Percentiles rank a stretch among this genome's conserved stretches.
Evolutionary conservation across 768 basidiomycete genomes (phyloP).

Genomic region (Kwoniella sp.): DNA sequence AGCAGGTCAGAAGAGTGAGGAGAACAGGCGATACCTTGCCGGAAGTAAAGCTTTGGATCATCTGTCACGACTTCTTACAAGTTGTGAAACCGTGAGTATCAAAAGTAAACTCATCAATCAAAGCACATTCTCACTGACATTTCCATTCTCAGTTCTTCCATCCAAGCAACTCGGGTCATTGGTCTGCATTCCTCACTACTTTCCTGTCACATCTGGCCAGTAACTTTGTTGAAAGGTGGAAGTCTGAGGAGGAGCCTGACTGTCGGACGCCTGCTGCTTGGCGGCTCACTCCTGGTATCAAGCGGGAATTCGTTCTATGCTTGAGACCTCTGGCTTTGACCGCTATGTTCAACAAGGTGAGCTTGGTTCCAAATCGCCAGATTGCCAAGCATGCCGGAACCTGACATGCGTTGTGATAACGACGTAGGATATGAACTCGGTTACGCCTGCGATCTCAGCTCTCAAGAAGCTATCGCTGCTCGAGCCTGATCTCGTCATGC

Average conservation of each 20-base stretch:
- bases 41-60: slow-evolving; percentile 85
- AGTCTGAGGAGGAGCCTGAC: slow-evolving; percentile 70
- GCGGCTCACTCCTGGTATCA: slow-evolving; percentile 75
- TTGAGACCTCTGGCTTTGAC: slow-evolving; percentile 78
- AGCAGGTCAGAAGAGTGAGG: slow-evolving; percentile 54
- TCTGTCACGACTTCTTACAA: slow-evolving; percentile 78
- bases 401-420: neutral
- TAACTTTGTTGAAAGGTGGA: slow-evolving; percentile 78
- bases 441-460: slow-evolving; percentile 74
- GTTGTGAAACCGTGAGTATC: slow-evolving; percentile 66
- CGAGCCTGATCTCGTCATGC: slow-evolving; percentile 83
- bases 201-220: slow-evolving; percentile 83
- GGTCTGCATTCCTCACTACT: slow-evolving; percentile 62
- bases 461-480: slow-evolving; percentile 79
- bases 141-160: slow-evolving; percentile 68
- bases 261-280: slow-evolving; percentile 82
- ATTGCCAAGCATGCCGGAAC: neutral
- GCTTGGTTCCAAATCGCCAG: neutral
- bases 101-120: neutral
- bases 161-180: slow-evolving; percentile 80
- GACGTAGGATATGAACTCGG: slow-evolving; percentile 65
- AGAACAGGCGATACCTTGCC: slow-evolving; percentile 67
- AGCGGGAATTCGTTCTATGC: slow-evolving; percentile 78
- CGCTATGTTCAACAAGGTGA: slow-evolving; percentile 80
- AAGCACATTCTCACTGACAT: neutral